A percentile compares a stretch with the other conserved stretches of the same genome.
Conservation (phyloP, 177 flowering plant genomes). For the Vitis hybrid region DNA sequence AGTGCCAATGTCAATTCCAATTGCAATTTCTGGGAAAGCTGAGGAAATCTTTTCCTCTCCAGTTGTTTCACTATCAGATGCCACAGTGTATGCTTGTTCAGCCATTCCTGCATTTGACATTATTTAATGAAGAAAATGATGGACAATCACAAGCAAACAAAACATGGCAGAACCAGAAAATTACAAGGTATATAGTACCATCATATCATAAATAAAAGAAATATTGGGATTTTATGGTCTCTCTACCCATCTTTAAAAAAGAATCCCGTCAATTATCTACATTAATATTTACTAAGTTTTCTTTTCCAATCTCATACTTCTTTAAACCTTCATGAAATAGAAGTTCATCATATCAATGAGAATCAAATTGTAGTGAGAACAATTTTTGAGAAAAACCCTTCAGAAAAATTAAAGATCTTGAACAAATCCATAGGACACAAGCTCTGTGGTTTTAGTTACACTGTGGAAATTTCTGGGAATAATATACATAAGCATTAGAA, state of each 20-base stretch:
- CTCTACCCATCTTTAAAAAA: neutral
- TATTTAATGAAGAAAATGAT: neutral
- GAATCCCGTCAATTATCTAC: too few species aligned
- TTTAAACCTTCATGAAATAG: too few species aligned
- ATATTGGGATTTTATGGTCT: neutral
- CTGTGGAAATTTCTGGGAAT: too few species aligned
- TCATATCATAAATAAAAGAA: neutral
- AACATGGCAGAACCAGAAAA: neutral
- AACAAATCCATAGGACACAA: too few species aligned
- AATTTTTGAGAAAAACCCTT: too few species aligned
- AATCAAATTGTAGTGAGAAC: too few species aligned
- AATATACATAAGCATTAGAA: too few species aligned
- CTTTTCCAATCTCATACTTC: too few species aligned
- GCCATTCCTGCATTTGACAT: slow-evolving; percentile 57
- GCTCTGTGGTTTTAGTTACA: too few species aligned
- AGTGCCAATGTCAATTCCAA: slow-evolving; percentile 90
- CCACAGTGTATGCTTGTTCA: slow-evolving; percentile 78
- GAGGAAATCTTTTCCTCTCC: slow-evolving; percentile 64
- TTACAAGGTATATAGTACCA: neutral
- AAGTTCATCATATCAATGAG: too few species aligned
- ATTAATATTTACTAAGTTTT: too few species aligned
- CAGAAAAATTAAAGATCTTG: too few species aligned
- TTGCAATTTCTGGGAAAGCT: slow-evolving; percentile 58
- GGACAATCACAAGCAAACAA: neutral
- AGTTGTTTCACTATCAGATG: slow-evolving; percentile 75